These are phyloP conservation scores for Puccinia horiana DNA, from an alignment of 1,284 basidiomycete genomes.

Conservation along the genomic window DNA sequence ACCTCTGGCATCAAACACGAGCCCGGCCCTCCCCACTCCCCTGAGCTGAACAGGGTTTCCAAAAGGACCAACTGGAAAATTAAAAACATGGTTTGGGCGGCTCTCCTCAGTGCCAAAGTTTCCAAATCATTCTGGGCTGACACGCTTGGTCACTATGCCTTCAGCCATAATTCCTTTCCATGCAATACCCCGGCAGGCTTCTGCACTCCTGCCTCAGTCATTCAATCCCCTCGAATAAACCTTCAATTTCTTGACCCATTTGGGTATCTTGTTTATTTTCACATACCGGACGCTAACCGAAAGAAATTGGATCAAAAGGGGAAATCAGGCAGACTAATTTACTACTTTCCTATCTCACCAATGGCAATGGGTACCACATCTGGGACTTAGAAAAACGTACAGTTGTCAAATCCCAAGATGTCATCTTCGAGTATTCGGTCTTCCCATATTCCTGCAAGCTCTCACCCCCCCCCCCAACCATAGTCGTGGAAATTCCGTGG, in stretches of 20 bases:
- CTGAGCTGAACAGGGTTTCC: conserved; percentile 13
- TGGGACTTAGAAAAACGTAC: background rate
- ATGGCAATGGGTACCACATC: conserved; percentile 13
- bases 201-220: background rate
- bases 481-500: background rate
- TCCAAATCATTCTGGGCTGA: background rate
- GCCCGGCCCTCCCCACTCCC: conserved; percentile 20
- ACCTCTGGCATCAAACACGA: background rate
- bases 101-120: too few relatives aligned
- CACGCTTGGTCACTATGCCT: background rate
- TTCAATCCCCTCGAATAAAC: background rate
- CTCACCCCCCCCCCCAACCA: too few relatives aligned
- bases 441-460: background rate
- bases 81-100: too few relatives aligned
- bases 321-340: background rate
- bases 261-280: conserved; percentile 8
- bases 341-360: background rate
- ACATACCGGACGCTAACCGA: background rate
- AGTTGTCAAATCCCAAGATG: conserved; percentile 10
- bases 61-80: background rate
- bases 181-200: conserved; percentile 5
- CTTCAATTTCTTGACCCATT: conserved; percentile 1
- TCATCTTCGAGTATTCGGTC: background rate
- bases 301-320: background rate
- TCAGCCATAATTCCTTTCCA: background rate